Base-by-base conservation (phyloP, 1,139 yeast species). In the Debaryomyces subglobosus region DNA sequence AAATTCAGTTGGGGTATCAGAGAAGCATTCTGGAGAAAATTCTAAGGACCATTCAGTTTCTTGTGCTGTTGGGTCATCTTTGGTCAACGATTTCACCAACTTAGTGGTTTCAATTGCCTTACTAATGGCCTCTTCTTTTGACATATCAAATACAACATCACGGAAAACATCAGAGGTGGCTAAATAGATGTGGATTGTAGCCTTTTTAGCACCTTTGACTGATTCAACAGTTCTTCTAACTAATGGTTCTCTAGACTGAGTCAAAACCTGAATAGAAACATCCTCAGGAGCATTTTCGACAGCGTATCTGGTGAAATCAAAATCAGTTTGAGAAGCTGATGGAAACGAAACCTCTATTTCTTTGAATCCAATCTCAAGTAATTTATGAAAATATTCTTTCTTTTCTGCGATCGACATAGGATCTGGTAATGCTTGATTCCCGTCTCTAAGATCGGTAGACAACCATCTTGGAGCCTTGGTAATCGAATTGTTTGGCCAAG, bases 261-360 rank as follows among this genome's bases (percentile, higher is more conserved):
- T 71, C 57, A 76, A 71, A 43, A 75, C 81, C 58, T 76, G 81
- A 49, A 76, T 73, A 29, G 71, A 59, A 23, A 76, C 81, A 54
- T 76, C 80, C 15, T 64, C 75, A 0, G 81, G 81, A 1, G 76
- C 73, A 53, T 71, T 71, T 58, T 74, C 77, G 43, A 76, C 76
- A 0, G 80, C 79, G 55, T 70, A 76, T 44, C 79, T 62, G 37
- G 81, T 76, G 60, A 76, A 76, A 58, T 76, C 80, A 53, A 76
- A 76, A 61, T 76, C 81, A 6, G 76, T 73, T 56, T 76, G 80
- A 3, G 79, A 74, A 4, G 81, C 81, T 16, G 77, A 69, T 1
- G 81, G 81, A 57, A 76, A 76, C 8, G 79, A 66, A 20, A 76
- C 81, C 57, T 76, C 81, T 50, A 76, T 76, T 55, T 76, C 81